These are phyloP conservation scores for Candida railenensis DNA, from an alignment of 805 yeast species.

Conservation along the genomic window DNA sequence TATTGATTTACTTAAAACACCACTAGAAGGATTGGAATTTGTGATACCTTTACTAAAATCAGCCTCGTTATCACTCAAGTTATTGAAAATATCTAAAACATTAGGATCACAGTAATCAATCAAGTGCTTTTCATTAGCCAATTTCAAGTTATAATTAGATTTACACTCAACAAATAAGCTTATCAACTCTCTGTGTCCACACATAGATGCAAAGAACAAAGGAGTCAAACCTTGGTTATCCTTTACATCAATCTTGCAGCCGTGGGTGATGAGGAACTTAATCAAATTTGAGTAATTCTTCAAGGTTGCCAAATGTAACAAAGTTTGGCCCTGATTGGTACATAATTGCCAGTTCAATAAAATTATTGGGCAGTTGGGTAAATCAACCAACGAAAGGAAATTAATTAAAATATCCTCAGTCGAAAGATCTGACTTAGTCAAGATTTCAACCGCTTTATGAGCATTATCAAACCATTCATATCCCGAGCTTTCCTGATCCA, in stretches of 20 bases:
- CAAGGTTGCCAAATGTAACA: conserved; percentile 81
- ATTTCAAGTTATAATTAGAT: conserved; percentile 53
- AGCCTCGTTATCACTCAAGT: conserved; percentile 17
- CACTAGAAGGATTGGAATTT: conserved; percentile 1
- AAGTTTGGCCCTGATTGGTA: conserved; percentile 80
- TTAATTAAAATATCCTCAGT: conserved; percentile 50
- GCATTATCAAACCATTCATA: conserved; percentile 54
- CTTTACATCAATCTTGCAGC: conserved; percentile 63
- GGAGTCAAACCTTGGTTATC: conserved; percentile 87
- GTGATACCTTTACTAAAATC: conserved; percentile 6
- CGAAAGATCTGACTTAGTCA: conserved; percentile 44
- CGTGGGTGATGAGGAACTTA: conserved; percentile 62
- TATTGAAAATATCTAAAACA: conserved; percentile 40
- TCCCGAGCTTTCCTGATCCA: conserved; percentile 18
- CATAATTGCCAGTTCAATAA: conserved; percentile 79
- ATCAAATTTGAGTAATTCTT: conserved; percentile 68
- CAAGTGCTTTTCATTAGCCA: conserved; percentile 47
- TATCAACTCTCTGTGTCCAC: conserved; percentile 70
- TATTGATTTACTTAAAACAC: conserved; percentile 23
- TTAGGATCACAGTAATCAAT: conserved; percentile 45
- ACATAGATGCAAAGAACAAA: conserved; percentile 78
- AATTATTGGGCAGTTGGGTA: conserved; percentile 60
- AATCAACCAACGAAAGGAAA: conserved; percentile 57
- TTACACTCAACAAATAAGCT: conserved; percentile 60
- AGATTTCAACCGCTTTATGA: conserved; percentile 47